Evolutionary conservation across 1,284 basidiomycete species (phyloP).

Genomic region (Ustilago vetiveriae): DNA sequence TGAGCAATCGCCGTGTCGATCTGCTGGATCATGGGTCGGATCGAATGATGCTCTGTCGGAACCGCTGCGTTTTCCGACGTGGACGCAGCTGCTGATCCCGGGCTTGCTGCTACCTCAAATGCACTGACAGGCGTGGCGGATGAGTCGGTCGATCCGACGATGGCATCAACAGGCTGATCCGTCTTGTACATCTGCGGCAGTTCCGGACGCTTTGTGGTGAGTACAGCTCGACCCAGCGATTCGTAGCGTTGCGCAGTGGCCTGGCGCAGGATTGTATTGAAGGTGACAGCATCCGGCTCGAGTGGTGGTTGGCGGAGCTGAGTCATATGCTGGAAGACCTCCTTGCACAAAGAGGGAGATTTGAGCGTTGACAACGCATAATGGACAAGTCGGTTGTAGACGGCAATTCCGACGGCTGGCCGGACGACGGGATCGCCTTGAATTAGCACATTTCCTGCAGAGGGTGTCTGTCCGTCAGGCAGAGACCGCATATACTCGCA

Average conservation of each 20-base stretch:
- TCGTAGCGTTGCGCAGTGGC: slow-evolving; percentile 38
- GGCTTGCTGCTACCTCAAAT: not conserved
- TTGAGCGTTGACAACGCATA: slow-evolving; percentile 30
- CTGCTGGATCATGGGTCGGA: slow-evolving; percentile 25
- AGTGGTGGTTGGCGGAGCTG: slow-evolving; percentile 29
- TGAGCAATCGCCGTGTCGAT: slow-evolving; percentile 32
- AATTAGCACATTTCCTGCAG: slow-evolving; percentile 6
- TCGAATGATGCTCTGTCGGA: not conserved
- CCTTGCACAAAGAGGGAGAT: slow-evolving; percentile 29
- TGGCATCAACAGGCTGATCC: not conserved
- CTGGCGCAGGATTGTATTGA: slow-evolving; percentile 49
- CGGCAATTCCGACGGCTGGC: slow-evolving; percentile 19
- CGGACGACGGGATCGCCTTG: slow-evolving; percentile 13
- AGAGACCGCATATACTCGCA: slow-evolving; percentile 33
- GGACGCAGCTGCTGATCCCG: not conserved
- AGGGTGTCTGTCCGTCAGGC: slow-evolving; percentile 23
- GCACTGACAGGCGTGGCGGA: not conserved
- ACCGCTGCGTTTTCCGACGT: not conserved
- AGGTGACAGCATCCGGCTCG: slow-evolving; percentile 39
- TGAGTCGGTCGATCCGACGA: not conserved
- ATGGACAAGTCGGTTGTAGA: slow-evolving; percentile 49
- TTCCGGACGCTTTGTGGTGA: slow-evolving; percentile 14
- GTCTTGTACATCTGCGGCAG: not conserved
- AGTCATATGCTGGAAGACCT: slow-evolving; percentile 44
- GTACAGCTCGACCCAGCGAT: slow-evolving; percentile 26